A percentile compares a stretch with the other conserved stretches of the same genome.
Evolutionary conservation across 352 stramenopile species (phyloP).

Genomic region (Peronospora destructor): DNA sequence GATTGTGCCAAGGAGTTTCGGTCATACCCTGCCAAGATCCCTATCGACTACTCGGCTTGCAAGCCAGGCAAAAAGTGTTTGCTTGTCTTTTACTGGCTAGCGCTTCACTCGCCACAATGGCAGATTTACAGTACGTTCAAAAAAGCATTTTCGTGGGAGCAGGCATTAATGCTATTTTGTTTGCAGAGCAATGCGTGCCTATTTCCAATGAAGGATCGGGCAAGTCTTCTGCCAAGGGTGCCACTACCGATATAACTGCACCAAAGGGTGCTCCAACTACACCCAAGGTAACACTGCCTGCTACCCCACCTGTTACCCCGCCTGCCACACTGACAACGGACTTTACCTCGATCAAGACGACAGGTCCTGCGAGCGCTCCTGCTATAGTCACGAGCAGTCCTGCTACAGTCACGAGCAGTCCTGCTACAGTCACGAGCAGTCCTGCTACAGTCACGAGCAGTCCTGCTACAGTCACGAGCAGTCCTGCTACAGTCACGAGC

Average conservation of each 20-base stretch:
- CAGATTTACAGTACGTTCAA: slow-evolving; percentile 37
- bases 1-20: slow-evolving; percentile 31
- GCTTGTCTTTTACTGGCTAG: slow-evolving; percentile 48
- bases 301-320: too few relatives aligned
- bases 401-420: background rate
- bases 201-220: slow-evolving; percentile 21
- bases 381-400: background rate
- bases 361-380: slow-evolving; percentile 3
- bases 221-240: slow-evolving; percentile 10
- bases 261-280: slow-evolving; percentile 4
- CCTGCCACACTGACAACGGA: slow-evolving; percentile 3
- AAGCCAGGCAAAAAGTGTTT: slow-evolving; percentile 30
- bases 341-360: slow-evolving; percentile 8
- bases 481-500: background rate
- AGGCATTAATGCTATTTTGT: background rate
- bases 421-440: background rate
- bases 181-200: slow-evolving; percentile 24
- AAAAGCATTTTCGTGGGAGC: background rate
- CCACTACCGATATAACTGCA: slow-evolving; percentile 1
- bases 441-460: background rate
- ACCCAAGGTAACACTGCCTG: background rate
- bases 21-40: slow-evolving; percentile 35
- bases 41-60: slow-evolving; percentile 36
- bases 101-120: slow-evolving; percentile 32
- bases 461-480: background rate